phyloP scores from a whole-genome alignment of 2,329 filamentous ascomycete species.

The Exophiala spinifera region DNA sequence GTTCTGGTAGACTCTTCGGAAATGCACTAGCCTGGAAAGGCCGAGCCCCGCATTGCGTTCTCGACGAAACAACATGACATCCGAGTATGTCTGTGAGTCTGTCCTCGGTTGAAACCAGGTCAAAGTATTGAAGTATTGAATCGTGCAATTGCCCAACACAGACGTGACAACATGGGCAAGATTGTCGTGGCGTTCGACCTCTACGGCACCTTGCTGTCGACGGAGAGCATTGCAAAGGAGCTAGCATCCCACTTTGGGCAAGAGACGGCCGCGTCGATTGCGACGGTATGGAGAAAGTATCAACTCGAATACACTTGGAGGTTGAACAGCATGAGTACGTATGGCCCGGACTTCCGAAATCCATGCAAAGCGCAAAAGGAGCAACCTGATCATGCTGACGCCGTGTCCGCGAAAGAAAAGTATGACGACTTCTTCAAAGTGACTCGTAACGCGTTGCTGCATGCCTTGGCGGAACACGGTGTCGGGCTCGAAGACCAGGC shows the following conservation, averaged over 20 bases:
- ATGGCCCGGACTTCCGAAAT: conserved; percentile 3
- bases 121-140: too few species aligned
- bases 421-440: conserved; percentile 63
- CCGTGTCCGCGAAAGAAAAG: conserved; percentile 47
- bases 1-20: too few species aligned
- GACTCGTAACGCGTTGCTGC: conserved; percentile 59
- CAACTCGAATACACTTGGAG: conserved; percentile 78
- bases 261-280: conserved; percentile 56
- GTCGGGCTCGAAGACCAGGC: conserved; percentile 45
- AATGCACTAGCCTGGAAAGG: too few species aligned
- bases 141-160: background rate
- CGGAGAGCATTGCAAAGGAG: conserved; percentile 62
- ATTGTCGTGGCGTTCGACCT: conserved; percentile 68
- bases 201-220: conserved; percentile 72
- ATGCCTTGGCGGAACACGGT: conserved; percentile 60
- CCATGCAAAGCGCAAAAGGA: too few species aligned
- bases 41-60: too few species aligned
- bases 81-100: too few species aligned
- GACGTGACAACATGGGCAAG: conserved; percentile 19
- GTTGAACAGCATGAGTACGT: conserved; percentile 70
- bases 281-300: conserved; percentile 62
- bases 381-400: conserved; percentile 1
- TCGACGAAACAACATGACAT: too few species aligned
- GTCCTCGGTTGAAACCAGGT: too few species aligned
- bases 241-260: conserved; percentile 57